Base-by-base conservation (phyloP, 768 basidiomycete species). In the Cyclocybe aegerita region DNA sequence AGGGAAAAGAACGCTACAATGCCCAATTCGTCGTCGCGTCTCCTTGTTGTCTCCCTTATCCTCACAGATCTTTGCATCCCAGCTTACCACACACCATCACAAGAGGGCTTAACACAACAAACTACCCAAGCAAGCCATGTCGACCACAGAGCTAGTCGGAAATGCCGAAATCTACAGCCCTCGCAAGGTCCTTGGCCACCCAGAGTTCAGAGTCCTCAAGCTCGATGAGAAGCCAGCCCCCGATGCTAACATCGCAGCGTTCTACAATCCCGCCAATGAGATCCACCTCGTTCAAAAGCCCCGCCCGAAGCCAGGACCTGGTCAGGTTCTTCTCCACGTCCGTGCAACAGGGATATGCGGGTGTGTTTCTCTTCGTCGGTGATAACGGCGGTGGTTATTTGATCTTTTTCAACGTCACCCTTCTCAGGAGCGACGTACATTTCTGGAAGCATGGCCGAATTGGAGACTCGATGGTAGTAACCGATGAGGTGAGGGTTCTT, bases 401-500 rank as follows among this genome's bases (percentile, higher is more conserved):
- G 8, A 39, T 36, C 40, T 53, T 23, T 30, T 4, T 14, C 11
- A 34, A 45, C 11, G 9, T 12, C 23, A 48, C 48, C 16, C 31
- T 23, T 46, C 43, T 49, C 49, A 86, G 85, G 74, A 85, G 82
- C 41, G 85, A 86, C 52, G 81, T 87, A 56, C 85, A 87, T 61
- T 86, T 86, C 63, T 87, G 85, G 85, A 75, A 84, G 54, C 82
- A 86, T 63, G 85, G 85, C 5, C 70, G 81, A 36, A 76, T 86
- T 45, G 85, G 85, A 7, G 81, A 84, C 57, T 82, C 82, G 0
- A 86, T 86, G 85, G 70, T 86, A 16, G 84, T 86, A 29, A 81
- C 78, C 10, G 84, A 85, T 52, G 84, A 86, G 68, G 83, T 81
- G 49, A 53, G 60, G 50, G 38, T 39, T 29, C 32, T 39, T 48